Base-by-base conservation (phyloP, 129 eudicot genomes). In the Rutidosis leptorrhynchoides region DNA sequence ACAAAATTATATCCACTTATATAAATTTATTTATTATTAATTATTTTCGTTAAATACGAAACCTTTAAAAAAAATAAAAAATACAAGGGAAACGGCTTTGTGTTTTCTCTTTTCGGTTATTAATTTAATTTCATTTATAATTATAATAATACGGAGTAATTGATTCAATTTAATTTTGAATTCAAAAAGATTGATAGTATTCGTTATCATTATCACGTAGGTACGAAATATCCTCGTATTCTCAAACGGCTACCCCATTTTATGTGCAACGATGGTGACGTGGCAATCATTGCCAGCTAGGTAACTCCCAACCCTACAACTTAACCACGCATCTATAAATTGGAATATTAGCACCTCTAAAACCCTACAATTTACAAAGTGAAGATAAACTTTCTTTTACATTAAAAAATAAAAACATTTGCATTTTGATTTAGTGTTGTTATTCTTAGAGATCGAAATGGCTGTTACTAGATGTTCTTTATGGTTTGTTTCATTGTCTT, bases 201-300 rank as follows among this genome's bases (percentile, higher is more conserved):
- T n/a, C n/a, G n/a, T n/a, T n/a, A n/a, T n/a, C n/a, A n/a, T 35
- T 43, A 68, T 65, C 78, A 74, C 27, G 11, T 33, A 19, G 23
- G 46, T 40, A 61, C 74, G 69, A 67, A 49, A 68, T 75, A 72
- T 52, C 62, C 73, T 72, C 65, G 61, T 49, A 63, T 46, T 29
- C 28, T 72, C 55, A 71, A 72, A 60, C 78, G 73, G 77, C 35
- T 51, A 29, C 61, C 7, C 63, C 64, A 60, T 7, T 14, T 22
- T 17, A 48, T 19, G 71, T 20, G 64, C 62, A 17, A 37, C 24
- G 61, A 64, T 26, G 57, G 62, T 70, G 62, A 64, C 76, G 76
- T 62, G 79, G 69, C 64, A 72, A 30, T 32, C 60, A 24, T 70
- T 43, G 60, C 32, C 66, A 58, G 57, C 73, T 67, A 45, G 3